Evolutionary conservation across 768 basidiomycete genomes (phyloP).

Genomic region (Russula ochroleuca): DNA sequence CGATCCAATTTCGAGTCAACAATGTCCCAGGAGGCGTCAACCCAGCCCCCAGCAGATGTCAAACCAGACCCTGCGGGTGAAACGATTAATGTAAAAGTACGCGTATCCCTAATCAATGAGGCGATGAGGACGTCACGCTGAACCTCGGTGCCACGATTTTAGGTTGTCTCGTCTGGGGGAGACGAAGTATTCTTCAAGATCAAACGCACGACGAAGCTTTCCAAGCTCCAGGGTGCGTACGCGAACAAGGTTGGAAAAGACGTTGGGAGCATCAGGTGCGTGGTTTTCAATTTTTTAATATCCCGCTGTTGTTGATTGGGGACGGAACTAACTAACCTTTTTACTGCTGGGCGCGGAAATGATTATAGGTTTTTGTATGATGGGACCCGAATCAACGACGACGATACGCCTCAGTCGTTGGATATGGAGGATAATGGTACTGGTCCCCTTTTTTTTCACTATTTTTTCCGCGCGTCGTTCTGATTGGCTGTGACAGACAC

Average conservation of each 20-base stretch:
- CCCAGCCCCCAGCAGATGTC: constrained; percentile 26
- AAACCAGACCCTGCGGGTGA: constrained; percentile 48
- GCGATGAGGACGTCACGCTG: not conserved
- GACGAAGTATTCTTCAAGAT: constrained; percentile 98
- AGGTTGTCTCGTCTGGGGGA: constrained; percentile 73
- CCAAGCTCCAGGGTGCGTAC: constrained; percentile 90
- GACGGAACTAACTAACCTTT: not conserved
- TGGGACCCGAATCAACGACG: constrained; percentile 77
- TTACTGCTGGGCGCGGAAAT: not conserved
- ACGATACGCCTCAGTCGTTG: constrained; percentile 79
- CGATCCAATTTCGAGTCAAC: not conserved
- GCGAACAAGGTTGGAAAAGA: constrained; percentile 92
- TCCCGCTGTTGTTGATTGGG: not conserved
- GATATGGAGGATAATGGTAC: constrained; percentile 90
- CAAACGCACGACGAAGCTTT: constrained; percentile 86
- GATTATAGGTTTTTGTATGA: constrained; percentile 81
- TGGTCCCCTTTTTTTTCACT: not conserved
- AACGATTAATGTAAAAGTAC: constrained; percentile 77
- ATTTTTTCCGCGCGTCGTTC: not conserved
- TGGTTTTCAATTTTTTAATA: no score
- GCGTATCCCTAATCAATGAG: constrained; percentile 24
- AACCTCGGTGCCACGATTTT: constrained; percentile 2
- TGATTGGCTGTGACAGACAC: constrained; percentile 50
- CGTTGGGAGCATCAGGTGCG: constrained; percentile 80
- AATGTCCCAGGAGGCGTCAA: constrained; percentile 10